Evolutionary conservation across 1,284 basidiomycete genomes (phyloP).

Genomic region (Ustilago vetiveriae): DNA sequence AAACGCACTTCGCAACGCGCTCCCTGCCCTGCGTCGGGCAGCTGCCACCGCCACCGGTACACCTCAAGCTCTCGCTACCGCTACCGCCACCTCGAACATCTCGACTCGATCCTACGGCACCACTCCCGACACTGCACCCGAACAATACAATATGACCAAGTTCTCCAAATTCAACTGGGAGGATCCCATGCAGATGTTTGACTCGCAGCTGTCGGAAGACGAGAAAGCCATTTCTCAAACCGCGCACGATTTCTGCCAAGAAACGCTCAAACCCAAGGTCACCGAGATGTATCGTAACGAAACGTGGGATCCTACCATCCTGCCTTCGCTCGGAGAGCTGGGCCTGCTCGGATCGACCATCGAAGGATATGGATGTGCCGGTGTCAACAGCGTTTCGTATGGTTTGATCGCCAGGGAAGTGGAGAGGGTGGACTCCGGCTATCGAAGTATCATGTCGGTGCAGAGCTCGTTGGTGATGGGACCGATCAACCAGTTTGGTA

Average conservation of each 20-base stretch:
- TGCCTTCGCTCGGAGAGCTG: conserved; percentile 90
- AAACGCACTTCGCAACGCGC: conserved; percentile 33
- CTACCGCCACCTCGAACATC: conserved; percentile 4
- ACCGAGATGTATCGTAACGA: conserved; percentile 87
- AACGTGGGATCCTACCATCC: conserved; percentile 78
- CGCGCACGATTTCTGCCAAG: conserved; percentile 85
- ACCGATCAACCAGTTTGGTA: conserved; percentile 89
- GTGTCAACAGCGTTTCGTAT: conserved; percentile 89
- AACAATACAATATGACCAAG: conserved; percentile 58
- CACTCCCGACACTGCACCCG: conserved; percentile 35
- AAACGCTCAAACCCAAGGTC: conserved; percentile 83
- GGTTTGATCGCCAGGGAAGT: conserved; percentile 93
- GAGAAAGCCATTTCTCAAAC: conserved; percentile 88
- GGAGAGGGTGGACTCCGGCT: conserved; percentile 93
- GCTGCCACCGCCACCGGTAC: conserved; percentile 2
- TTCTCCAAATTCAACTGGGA: conserved; percentile 77
- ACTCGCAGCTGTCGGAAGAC: conserved; percentile 79
- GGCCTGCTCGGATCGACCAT: conserved; percentile 92
- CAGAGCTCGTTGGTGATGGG: conserved; percentile 99
- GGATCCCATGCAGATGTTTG: conserved; percentile 65
- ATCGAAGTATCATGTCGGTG: conserved; percentile 93
- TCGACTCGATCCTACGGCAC: conserved; percentile 26
- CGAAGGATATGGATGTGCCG: conserved; percentile 91
- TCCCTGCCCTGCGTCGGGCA: conserved; percentile 29
- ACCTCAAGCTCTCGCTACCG: conserved; percentile 2